phyloP scores from a whole-genome alignment of 2,329 filamentous ascomycete genomes.

The Aspergillus caelatus region DNA sequence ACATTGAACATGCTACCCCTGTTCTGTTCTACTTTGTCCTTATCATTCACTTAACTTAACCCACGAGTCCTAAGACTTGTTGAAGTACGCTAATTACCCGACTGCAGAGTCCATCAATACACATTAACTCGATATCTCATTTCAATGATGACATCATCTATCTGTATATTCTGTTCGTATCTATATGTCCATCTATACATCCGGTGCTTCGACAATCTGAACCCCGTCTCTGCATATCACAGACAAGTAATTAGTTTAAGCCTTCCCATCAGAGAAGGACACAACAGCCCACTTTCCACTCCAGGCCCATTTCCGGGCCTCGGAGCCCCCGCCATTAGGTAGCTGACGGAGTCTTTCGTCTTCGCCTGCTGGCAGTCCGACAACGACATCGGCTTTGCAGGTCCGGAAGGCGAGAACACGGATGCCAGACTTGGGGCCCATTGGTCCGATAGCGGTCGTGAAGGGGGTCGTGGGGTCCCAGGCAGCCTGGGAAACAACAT shows the following conservation, averaged over 20 bases:
- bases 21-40: background rate
- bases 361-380: conserved; percentile 77
- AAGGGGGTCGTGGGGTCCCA: conserved; percentile 93
- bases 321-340: conserved; percentile 71
- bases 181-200: background rate
- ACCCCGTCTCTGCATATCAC: background rate
- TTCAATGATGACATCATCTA: background rate
- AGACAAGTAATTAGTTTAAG: conserved; percentile 5
- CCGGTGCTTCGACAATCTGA: background rate
- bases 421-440: conserved; percentile 79
- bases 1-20: background rate
- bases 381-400: conserved; percentile 95
- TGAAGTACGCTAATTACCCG: background rate
- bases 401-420: conserved; percentile 86
- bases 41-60: background rate
- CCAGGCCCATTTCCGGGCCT: conserved; percentile 86
- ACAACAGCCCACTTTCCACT: conserved; percentile 96
- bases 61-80: background rate
- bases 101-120: background rate
- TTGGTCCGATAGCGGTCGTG: conserved; percentile 77
- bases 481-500: conserved; percentile 53
- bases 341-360: conserved; percentile 76
- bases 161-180: conserved; percentile 1
- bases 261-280: conserved; percentile 74
- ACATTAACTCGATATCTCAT: background rate